Conservation (phyloP, 2,329 filamentous ascomycete species). For the Massarina eburnea region DNA sequence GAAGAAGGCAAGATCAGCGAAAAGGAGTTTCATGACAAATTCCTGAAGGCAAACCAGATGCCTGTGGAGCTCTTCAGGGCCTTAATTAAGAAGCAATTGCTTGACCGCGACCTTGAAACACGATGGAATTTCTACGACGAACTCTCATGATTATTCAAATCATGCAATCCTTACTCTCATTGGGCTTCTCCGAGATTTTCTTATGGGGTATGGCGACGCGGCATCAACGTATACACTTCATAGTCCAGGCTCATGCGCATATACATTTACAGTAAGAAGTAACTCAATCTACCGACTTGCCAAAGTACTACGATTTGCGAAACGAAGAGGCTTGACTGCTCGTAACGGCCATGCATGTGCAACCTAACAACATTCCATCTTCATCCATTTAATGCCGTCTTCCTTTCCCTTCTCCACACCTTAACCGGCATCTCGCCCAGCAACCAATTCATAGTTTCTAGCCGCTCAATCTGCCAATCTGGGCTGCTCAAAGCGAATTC, state of each 20-base stretch:
- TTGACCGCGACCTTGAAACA: constrained; percentile 50
- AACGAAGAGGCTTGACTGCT: no score
- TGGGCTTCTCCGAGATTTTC: no score
- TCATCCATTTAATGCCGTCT: no score
- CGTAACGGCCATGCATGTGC: no score
- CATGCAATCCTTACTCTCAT: no score
- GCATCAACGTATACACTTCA: no score
- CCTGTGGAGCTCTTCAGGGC: constrained; percentile 58
- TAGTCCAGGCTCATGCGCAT: no score
- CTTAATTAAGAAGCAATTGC: constrained; percentile 46
- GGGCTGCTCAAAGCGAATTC: constrained; percentile 41
- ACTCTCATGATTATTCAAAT: background rate
- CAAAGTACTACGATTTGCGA: no score
- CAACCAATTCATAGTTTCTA: constrained; percentile 44
- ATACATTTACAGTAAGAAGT: no score
- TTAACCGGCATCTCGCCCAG: constrained; percentile 43
- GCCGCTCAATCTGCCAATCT: constrained; percentile 36
- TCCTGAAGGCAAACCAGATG: constrained; percentile 56
- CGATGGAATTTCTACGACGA: constrained; percentile 48
- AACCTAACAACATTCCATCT: no score
- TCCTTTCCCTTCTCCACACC: constrained; percentile 36
- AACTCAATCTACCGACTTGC: no score
- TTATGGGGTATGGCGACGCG: no score
- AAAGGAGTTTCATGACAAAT: constrained; percentile 58
- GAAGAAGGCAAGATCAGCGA: constrained; percentile 46